Percentiles rank a stretch among this genome's conserved stretches.
Evolutionary conservation across 495 filamentous ascomycete genomes (phyloP).

Genomic region (Penicillium daleae): DNA sequence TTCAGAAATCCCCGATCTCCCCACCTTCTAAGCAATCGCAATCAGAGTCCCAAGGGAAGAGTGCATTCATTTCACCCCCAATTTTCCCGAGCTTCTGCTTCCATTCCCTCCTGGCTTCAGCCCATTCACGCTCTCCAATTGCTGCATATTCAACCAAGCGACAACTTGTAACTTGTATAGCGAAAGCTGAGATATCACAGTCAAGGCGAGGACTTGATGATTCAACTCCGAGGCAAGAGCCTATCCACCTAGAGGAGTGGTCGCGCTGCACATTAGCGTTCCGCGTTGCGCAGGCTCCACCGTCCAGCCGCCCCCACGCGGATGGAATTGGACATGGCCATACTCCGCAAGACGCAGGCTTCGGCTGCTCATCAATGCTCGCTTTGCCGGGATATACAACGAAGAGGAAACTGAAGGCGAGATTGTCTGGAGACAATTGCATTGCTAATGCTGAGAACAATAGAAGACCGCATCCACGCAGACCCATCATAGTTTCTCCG

Average conservation of each 20-base stretch:
- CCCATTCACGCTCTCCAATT: background rate
- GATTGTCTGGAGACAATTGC: background rate
- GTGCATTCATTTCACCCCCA: background rate
- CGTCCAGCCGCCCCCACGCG: background rate
- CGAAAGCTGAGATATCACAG: background rate
- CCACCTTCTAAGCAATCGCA: background rate
- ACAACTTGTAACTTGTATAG: background rate
- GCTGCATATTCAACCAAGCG: too few species aligned
- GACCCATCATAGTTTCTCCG: slow-evolving; percentile 29
- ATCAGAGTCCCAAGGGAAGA: background rate
- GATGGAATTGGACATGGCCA: background rate
- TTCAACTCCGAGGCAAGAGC: background rate
- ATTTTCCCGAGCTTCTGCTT: background rate
- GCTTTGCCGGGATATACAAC: background rate
- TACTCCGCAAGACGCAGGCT: background rate
- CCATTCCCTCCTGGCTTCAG: background rate
- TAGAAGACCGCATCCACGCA: background rate
- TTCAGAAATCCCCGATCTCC: background rate
- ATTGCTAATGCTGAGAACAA: too few species aligned
- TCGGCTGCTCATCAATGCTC: background rate
- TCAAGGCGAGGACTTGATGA: background rate
- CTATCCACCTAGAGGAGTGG: slow-evolving; percentile 1
- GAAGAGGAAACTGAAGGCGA: background rate
- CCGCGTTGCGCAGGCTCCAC: background rate
- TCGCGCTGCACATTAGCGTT: background rate